Base-by-base conservation (phyloP, 805 yeast genomes). In the Brettanomyces bruxellensis region DNA sequence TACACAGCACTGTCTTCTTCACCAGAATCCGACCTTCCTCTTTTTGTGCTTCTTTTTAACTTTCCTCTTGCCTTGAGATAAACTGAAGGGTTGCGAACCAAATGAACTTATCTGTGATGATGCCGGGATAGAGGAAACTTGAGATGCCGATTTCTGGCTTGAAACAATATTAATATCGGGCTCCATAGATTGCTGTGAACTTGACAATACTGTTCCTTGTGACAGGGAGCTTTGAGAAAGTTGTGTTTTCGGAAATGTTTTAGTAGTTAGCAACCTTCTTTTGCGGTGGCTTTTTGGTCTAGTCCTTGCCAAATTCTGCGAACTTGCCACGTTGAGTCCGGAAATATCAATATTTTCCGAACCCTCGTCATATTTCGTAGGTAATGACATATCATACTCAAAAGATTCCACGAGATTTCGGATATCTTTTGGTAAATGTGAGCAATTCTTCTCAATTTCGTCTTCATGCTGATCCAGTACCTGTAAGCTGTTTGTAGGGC, bases 381-480 rank as follows among this genome's bases (percentile, higher is more conserved):
- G 41, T n/a, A 46, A 35, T 38, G 44, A 34, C 43, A 48, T 48
- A 44, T 53, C 53, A 12, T 34, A 38, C 18, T 52, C 50, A 38
- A 53, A 53, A 2, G 46, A 36, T 3, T 41, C 36, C 4, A 52
- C 13, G 34, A 53, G 39, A 6, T 41, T 43, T 6, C 25, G 24
- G 24, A 47, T 42, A n/a, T 49, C 47, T 7, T 42, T 40, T 3
- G 46, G 45, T 32, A 52, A 40, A 14, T 32, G 9, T 8, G n/a
- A 30, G 2, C 18, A 5, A 18, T 38, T 12, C 7, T 28, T n/a
- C 30, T 36, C 42, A 5, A 47, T 23, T 12, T 45, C 46, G 1
- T 32, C 25, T 13, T 45, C 46, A 34, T 47, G 32, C 32, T 28
- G 32, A 1, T 28, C 32, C 32, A 7, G 7, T 28, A 28, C 11